Evolutionary conservation across 441 rosid genomes (phyloP), one percentile per base, ranked within the genome.

Genomic region (Cnidoscolus chayamansa): DNA sequence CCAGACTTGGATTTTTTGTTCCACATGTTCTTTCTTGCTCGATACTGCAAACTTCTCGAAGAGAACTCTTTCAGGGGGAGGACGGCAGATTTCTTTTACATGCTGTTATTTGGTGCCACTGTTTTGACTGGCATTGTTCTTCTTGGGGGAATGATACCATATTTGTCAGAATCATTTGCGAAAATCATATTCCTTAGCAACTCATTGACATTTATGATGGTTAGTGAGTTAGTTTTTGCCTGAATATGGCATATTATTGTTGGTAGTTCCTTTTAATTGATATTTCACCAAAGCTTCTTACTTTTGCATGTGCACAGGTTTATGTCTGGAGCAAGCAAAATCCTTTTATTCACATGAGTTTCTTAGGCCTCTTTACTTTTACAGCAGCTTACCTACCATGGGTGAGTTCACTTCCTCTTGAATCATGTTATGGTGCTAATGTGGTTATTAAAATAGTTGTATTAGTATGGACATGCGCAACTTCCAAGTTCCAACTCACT

Each of bases 281-380:
- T 17, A 32, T 51, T n/a, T 68, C 53, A 20, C 50, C 65, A 50
- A 56, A 72, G 20, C 55, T 68, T 62, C 17, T 59, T 76, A 40
- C 65, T 31, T 47, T 67, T 35, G 68, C 16, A 40, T 20, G n/a
- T 63, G 35, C 63, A 56, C 83, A 96, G 99, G 99, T 96, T 43
- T 96, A 96, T 75, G 99, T 96, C 56, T 96, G 99, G 99, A 93
- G 99, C 84, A 96, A 96, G 84, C 99, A 92, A 82, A 96, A 96
- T 78, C 99, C 99, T 68, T 93, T 85, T 68, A 93, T 96, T 79
- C 98, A 91, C 78, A 96, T 96, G 99, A 96, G 98, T 81, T 96
- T 96, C 87, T 83, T 96, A 81, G 99, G 98, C 68, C 85, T 96
- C 35, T 93, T 96, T 81, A 93, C 97, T 60, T 93, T 96, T 72